Conservation (phyloP, 306 rosid genomes). For the Rosa lucieae region DNA sequence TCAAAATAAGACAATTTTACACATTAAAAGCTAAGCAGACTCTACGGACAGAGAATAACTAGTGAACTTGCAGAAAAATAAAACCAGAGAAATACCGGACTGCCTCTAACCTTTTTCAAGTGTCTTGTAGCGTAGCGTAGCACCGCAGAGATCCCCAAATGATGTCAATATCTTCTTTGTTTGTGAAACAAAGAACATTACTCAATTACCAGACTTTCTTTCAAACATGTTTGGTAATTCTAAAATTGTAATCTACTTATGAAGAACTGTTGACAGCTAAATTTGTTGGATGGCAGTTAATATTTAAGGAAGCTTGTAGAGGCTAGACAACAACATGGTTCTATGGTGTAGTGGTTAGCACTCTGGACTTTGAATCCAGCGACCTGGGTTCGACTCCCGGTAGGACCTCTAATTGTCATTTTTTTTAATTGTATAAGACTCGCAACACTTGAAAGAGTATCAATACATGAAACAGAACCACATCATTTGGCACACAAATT, state of each 20-base stretch:
- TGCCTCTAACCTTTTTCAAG: constrained; percentile 65
- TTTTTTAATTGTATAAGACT: neutral
- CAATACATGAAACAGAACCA: neutral
- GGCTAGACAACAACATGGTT: neutral
- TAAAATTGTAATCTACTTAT: neutral
- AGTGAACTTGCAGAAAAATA: neutral
- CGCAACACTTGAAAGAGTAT: neutral
- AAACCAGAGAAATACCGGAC: neutral
- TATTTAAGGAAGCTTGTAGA: neutral
- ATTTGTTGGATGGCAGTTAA: neutral
- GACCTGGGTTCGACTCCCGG: constrained; percentile 4
- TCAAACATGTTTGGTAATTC: neutral
- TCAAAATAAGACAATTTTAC: neutral
- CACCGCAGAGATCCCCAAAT: constrained; percentile 71
- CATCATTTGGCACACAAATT: neutral
- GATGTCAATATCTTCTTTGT: constrained; percentile 88
- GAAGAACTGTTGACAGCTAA: neutral
- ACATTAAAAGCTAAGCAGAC: neutral
- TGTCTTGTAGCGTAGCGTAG: constrained; percentile 67
- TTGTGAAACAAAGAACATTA: constrained; percentile 44
- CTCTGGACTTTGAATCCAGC: constrained; percentile 11
- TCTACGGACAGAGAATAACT: neutral
- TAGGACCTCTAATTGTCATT: neutral
- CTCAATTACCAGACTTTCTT: constrained; percentile 12
- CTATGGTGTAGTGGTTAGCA: constrained; percentile 13